These are phyloP conservation scores for Hibiscus trionum DNA, from an alignment of 345 rosid genomes.

Conservation along the genomic window DNA sequence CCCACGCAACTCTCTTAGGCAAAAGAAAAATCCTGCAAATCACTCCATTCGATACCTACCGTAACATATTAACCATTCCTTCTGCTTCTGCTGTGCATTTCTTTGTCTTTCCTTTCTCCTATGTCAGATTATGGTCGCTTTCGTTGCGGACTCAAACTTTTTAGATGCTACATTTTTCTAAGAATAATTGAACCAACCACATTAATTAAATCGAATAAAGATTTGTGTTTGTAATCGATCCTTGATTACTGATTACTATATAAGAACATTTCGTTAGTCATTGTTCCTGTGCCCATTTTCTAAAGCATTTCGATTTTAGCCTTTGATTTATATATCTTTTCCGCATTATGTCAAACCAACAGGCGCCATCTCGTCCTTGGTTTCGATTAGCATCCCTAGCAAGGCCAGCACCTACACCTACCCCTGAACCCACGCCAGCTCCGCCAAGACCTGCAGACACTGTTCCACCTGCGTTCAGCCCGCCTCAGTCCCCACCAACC, in stretches of 20 bases:
- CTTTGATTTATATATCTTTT: neutral
- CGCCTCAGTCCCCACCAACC: no score
- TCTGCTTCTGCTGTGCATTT: slow-evolving; percentile 30
- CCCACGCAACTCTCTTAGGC: neutral
- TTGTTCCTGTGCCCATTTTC: neutral
- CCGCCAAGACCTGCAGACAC: slow-evolving; percentile 22
- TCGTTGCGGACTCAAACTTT: neutral
- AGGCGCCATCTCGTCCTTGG: slow-evolving; percentile 41
- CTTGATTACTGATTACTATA: slow-evolving; percentile 6
- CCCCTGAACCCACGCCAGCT: slow-evolving; percentile 26
- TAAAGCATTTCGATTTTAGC: neutral
- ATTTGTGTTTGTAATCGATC: neutral
- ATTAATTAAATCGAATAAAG: neutral
- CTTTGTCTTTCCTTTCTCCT: slow-evolving; percentile 6
- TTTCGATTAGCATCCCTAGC: slow-evolving; percentile 38
- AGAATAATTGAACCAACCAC: neutral
- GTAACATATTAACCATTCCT: slow-evolving; percentile 22
- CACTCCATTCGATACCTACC: slow-evolving; percentile 28
- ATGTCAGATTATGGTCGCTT: neutral
- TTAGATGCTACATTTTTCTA: neutral
- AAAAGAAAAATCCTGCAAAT: neutral
- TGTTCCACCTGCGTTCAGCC: neutral
- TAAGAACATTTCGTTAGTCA: slow-evolving; percentile 12
- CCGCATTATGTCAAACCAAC: slow-evolving; percentile 35
- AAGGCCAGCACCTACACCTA: slow-evolving; percentile 28